Evolutionary conservation across 352 stramenopile genomes (phyloP), one percentile per base, ranked within the genome.

Genomic region (Lagenidium sp.): DNA sequence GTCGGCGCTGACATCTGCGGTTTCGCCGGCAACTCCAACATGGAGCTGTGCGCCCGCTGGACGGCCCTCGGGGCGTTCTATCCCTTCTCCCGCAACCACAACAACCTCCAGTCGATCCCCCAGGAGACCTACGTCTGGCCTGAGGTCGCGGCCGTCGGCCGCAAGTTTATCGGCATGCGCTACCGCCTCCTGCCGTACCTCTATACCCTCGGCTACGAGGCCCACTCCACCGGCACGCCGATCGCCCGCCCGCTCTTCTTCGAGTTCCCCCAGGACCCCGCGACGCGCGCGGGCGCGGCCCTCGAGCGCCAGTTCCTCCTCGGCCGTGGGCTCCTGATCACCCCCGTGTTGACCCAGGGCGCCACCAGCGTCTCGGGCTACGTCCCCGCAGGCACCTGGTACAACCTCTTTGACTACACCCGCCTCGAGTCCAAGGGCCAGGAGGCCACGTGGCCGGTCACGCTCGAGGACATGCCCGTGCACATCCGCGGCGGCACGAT

Each of bases 31-130:
- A 40, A 62, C n/a, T 77, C 81, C 4, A 76, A 55, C 19, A 65
- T 65, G 30, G 78, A 93, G 45, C 53, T 93, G 5, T 93, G 75
- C 37, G 73, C 75, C 12, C 71, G 78, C n/a, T 91, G 82, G 78
- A 85, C 73, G 7, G 68, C 68, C 16, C 47, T 88, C 4, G 75
- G 72, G 30, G 57, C 75, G n/a, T 82, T 90, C 58, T 84, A 86
- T 51, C 76, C 74, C 22, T 91, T 91, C 49, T 55, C 72, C 20
- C 68, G 82, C 18, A 88, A 91, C 64, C 82, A 94, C 64, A 91
- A 90, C 63, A 80, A 74, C 38, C 36, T 66, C 5, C 55, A 70
- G 4, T 46, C 60, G 8, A 55, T 65, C 19, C 34, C 77, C 6
- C 76, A 86, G 35, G 73, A 86, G 40, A 82, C 77, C 8, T 82